phyloP scores from a whole-genome alignment of 768 basidiomycete genomes.

The Dioszegia hungarica region DNA sequence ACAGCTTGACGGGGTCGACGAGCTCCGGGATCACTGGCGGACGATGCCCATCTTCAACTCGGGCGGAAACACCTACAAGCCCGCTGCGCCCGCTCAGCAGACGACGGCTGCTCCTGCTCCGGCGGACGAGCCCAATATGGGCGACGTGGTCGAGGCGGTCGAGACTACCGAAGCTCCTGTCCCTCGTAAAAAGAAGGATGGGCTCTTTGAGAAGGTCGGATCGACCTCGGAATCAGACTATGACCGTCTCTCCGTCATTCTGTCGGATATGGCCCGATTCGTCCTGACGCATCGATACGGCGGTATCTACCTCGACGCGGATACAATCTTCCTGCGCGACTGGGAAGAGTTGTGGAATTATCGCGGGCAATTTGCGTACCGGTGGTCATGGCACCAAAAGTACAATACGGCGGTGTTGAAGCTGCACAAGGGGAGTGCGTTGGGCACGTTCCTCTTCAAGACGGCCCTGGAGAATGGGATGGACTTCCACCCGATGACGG shows the following conservation, averaged over 20 bases:
- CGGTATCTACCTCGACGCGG: slow-evolving; percentile 93
- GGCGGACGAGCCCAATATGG: slow-evolving; percentile 24
- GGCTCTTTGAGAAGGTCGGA: slow-evolving; percentile 73
- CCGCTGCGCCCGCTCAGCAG: slow-evolving; percentile 17
- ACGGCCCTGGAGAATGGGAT: slow-evolving; percentile 84
- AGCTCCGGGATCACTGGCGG: slow-evolving; percentile 87
- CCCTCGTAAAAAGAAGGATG: slow-evolving; percentile 51
- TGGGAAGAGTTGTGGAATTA: slow-evolving; percentile 99
- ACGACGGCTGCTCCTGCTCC: slow-evolving; percentile 9
- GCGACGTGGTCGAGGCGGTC: slow-evolving; percentile 24
- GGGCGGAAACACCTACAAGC: slow-evolving; percentile 46
- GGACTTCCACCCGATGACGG: slow-evolving; percentile 97
- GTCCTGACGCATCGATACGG: slow-evolving; percentile 95
- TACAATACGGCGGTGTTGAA: slow-evolving; percentile 96
- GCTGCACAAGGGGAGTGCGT: slow-evolving; percentile 84
- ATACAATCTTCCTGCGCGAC: slow-evolving; percentile 89
- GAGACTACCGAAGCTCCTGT: slow-evolving; percentile 20
- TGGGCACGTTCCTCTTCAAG: slow-evolving; percentile 88
- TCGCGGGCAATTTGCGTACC: slow-evolving; percentile 92
- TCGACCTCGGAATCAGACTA: slow-evolving; percentile 83
- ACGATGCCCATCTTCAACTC: slow-evolving; percentile 74
- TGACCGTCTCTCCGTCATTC: slow-evolving; percentile 83
- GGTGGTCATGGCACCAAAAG: slow-evolving; percentile 86
- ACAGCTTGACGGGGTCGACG: slow-evolving; percentile 84
- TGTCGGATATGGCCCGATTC: slow-evolving; percentile 96